These are phyloP conservation scores for Fusarium floridanum DNA, from an alignment of 2,329 filamentous ascomycete genomes.

Conservation along the genomic window DNA sequence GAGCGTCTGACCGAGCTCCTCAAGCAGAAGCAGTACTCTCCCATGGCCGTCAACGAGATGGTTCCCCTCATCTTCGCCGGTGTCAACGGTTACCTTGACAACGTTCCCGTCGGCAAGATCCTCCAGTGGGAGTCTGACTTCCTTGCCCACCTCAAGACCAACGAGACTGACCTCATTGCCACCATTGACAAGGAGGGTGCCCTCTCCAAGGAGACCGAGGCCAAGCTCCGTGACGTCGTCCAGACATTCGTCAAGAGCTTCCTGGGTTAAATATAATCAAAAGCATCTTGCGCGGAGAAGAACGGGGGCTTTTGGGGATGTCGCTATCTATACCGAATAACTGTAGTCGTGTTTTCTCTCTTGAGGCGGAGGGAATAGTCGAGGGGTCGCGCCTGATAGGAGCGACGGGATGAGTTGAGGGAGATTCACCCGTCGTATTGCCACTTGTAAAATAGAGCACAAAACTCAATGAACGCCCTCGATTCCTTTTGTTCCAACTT, in stretches of 20 bases:
- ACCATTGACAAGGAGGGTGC: constrained; percentile 96
- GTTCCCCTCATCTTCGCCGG: constrained; percentile 99
- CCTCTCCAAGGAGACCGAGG: constrained; percentile 94
- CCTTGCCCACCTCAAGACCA: constrained; percentile 90
- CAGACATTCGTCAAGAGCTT: constrained; percentile 94
- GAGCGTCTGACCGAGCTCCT: constrained; percentile 98
- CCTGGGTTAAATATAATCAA: constrained; percentile 63
- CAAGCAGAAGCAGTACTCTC: constrained; percentile 99
- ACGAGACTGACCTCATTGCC: constrained; percentile 85
- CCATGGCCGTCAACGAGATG: constrained; percentile 99
- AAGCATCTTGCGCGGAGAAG: constrained; percentile 48
- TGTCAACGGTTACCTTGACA: constrained; percentile 97
- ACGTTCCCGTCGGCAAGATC: constrained; percentile 90
- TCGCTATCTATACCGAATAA: constrained; percentile 63
- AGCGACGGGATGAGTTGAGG: constrained; percentile 59
- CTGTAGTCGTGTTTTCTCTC: constrained; percentile 60
- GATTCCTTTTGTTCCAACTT: constrained; percentile 67
- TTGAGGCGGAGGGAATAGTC: constrained; percentile 60
- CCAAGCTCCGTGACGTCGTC: constrained; percentile 82
- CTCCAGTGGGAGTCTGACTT: constrained; percentile 95
- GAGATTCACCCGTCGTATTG: constrained; percentile 63
- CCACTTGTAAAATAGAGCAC: constrained; percentile 74
- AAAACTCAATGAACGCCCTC: constrained; percentile 72
- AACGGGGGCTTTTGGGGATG: constrained; percentile 53
- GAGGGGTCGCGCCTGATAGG: constrained; percentile 62